Base-by-base conservation (phyloP, 192 early-diverging fungal species). In the Umbelopsis vinacea region DNA sequence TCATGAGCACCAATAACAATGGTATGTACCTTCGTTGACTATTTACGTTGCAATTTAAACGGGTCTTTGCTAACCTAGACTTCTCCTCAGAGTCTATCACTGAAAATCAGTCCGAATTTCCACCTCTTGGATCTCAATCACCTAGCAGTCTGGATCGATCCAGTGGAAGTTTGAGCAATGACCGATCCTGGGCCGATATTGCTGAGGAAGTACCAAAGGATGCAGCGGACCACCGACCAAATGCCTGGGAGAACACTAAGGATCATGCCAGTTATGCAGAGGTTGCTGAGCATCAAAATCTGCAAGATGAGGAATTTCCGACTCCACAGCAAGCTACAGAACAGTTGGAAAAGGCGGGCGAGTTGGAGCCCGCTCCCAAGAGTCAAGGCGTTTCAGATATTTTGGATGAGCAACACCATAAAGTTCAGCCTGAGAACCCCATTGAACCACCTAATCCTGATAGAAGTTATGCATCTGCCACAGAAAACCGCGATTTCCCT, bases 401-500 rank as follows among this genome's bases (percentile, higher is more conserved):
- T 14, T 68, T 76, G 43, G 47, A 29, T 45, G 24, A 50, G 2
- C 19, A 35, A 4, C 29, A 54, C 9, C 6, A 38, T 54, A 4
- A 8, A 52, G 8, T 10, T 68, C 17, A 46, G 22, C 22, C 35
- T 68, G 37, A 54, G 52, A 70, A 76, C 0, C 6, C 60, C 21
- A 46, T 17, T 35, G 12, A 38, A 43, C 75, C 75, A 46, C 75
- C 75, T 21, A 67, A 76, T 72, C 75, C 75, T 17, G 70, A 72
- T 14, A 29, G 75, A 53, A 72, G 71, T 1, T 76, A 69, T 69
- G 75, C 75, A 3, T 66, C 38, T 22, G 71, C 71, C 38, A 45
- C 75, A 23, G 71, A 71, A 0, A 68, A 76, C 68, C 40, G 54
- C 21, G 75, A 52, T 23, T 76, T 76, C 46, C 75, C 75, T 66